phyloP scores from a whole-genome alignment of 73 alveolate genomes.

The Stentor coeruleus region DNA sequence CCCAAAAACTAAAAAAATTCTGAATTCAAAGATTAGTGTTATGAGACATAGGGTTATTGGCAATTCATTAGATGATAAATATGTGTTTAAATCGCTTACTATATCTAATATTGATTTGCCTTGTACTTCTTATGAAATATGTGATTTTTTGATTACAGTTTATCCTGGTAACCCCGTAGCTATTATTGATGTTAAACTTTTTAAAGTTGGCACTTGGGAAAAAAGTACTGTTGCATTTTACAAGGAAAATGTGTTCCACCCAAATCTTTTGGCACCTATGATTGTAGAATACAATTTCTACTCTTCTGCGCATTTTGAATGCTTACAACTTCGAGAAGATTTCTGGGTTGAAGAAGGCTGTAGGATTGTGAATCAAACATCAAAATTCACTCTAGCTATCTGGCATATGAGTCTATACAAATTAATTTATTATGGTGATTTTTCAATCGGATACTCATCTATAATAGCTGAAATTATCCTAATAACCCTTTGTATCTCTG shows the following conservation, averaged over 20 bases:
- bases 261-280: neutral
- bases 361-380: neutral
- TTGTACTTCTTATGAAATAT: neutral
- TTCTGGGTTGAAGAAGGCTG: neutral
- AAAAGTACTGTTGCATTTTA: too few species aligned
- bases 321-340: neutral
- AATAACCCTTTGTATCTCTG: neutral
- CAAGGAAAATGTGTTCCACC: too few species aligned
- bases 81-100: neutral
- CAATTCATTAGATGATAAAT: too few species aligned
- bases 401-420: neutral
- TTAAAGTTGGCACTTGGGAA: neutral
- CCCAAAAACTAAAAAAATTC: neutral
- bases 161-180: neutral
- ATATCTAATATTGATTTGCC: neutral
- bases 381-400: neutral
- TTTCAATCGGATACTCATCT: neutral
- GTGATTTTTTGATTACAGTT: neutral
- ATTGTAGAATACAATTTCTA: neutral
- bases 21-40: neutral
- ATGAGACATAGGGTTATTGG: neutral
- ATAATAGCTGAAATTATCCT: neutral
- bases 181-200: neutral
- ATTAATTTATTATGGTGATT: too few species aligned
- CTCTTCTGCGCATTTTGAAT: neutral